Conservation (phyloP, 1,284 basidiomycete genomes). For the Pseudozyma thailandica region DNA sequence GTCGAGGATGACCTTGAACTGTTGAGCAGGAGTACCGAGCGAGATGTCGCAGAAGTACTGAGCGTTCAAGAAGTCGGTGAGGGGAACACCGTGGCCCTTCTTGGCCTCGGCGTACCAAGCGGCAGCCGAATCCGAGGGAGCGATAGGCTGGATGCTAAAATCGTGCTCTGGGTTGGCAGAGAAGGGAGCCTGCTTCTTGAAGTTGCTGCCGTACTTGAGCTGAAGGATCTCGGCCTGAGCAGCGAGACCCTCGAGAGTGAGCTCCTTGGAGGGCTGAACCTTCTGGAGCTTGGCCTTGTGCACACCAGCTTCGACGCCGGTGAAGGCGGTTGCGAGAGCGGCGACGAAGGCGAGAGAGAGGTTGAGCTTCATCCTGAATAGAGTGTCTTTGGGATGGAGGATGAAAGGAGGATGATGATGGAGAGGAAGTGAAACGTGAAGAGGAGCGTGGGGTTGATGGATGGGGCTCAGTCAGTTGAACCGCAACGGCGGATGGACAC, state of each 20-base stretch:
- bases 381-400: background rate
- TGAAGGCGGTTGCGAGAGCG: constrained; percentile 68
- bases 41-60: constrained; percentile 93
- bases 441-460: constrained; percentile 14
- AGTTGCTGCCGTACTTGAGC: constrained; percentile 62
- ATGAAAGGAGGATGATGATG: constrained; percentile 71
- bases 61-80: constrained; percentile 96
- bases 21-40: constrained; percentile 83
- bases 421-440: constrained; percentile 75
- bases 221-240: constrained; percentile 72
- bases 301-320: constrained; percentile 70
- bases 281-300: constrained; percentile 71
- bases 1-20: constrained; percentile 80
- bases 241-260: constrained; percentile 76
- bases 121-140: constrained; percentile 44
- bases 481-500: background rate
- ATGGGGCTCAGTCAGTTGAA: no score
- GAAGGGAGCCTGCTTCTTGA: constrained; percentile 61
- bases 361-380: constrained; percentile 61
- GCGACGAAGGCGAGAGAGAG: constrained; percentile 75
- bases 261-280: constrained; percentile 75
- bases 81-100: constrained; percentile 87
- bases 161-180: constrained; percentile 73
- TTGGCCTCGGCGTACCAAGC: constrained; percentile 70
- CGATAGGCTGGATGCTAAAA: constrained; percentile 69